Base-by-base conservation (phyloP, 2,329 filamentous ascomycete genomes). In the Botrytis byssoidea region DNA sequence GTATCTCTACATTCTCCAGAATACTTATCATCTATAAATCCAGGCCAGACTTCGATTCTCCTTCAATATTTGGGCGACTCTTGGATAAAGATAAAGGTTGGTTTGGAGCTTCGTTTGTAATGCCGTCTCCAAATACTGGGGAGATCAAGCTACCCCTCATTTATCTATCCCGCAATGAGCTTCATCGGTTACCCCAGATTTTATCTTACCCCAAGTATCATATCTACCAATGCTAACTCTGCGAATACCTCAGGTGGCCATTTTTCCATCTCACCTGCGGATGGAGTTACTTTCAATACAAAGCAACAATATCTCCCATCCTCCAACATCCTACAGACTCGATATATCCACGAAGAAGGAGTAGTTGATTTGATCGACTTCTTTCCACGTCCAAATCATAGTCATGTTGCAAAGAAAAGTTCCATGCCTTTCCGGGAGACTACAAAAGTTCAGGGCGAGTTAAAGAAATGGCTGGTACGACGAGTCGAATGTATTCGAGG, bases 261-360 rank as follows among this genome's bases (percentile, higher is more conserved):
- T 81, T 94, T 93, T 82, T 89, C 86, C 76, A 91, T 94, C 77
- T 82, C 86, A n/a, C 87, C 89, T 35, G 85, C 86, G 3, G 77
- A 83, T 1, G 81, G 84, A 16, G 80, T 87, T 40, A 83, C 83
- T 10, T 90, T 86, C 78, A 93, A 91, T 4, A 93, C 89, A 51
- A 94, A 94, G 81, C 92, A 94, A 82, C 90, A 92, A 79, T 94
- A 94, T 78, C 85, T 94, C 3, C 91, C 92, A 0, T 92, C 90
- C 16, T 91, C 90, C 66, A 93, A 92, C 78, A 91, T 94, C 74
- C 84, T 94, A 3, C 90, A 93, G 81, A 94, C 92, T 1, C 86
- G 92, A n/a, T 94, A 92, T 81, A 91, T 93, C 76, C 88, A 91
- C 76, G 92, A 94, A 77, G 88, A 92, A 73, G 92, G 92, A 1